Base-by-base conservation (phyloP, 2,329 filamentous ascomycete genomes). In the Xylariaceae sp. region DNA sequence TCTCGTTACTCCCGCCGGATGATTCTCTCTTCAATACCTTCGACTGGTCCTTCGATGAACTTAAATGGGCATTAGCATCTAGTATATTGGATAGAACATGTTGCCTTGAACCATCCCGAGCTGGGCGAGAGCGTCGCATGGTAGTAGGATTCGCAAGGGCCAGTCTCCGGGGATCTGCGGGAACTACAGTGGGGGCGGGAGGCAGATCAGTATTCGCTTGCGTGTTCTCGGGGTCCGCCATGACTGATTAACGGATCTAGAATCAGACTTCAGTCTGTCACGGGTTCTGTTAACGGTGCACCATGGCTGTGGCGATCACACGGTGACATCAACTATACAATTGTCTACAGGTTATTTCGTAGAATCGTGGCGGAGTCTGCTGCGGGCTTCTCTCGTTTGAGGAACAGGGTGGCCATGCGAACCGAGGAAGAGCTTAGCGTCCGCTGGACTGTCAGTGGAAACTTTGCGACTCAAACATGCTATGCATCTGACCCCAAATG, bases 1-100 rank as follows among this genome's bases (percentile, higher is more conserved):
- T 80, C 19, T 73, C 70, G 43, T 77, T 70, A 34, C 77, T 81
- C 12, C 78, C 76, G 12, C 70, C 76, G 0, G 79, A 80, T 0
- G 77, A 80, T 30, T 77, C 70, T 19, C 71, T 63, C 21, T 70
- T 63, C 0, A 68, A 61, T 0, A 61, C 63, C 5, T 60, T 62
- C 29, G 43, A 18, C 18, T 53, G 40, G 1, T 52, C 42, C 13
- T 49, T 44, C 21, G 53, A 51, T n/a, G 45, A 26, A 16, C 47
- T 45, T 22, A 52, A 32, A 21, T 58, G 57, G 10, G 45, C 46
- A 8, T 57, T 57, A 1, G 44, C 45, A 8, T 58, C 57, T 1
- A 61, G 58, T 10, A 47, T 56, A 6, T 42, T 29, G 1, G 53
- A 51, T 2, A 62, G 61, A 30, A 16, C 48, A 48, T 43, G 59